Conservation (phyloP, 768 basidiomycete genomes). For the Leucocoprinus leucothites region DNA sequence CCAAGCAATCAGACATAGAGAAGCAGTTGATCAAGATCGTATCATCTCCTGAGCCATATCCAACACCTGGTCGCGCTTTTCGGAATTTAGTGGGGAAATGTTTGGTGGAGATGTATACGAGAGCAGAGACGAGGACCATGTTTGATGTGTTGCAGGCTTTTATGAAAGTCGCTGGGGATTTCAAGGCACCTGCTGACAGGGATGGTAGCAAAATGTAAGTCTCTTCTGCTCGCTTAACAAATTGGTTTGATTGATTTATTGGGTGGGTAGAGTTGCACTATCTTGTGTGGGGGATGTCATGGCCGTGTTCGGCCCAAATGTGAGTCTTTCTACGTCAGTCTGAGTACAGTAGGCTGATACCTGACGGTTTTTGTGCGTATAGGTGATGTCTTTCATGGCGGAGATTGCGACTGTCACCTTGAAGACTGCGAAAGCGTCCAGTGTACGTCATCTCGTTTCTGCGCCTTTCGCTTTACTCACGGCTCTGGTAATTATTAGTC, state of each 20-base stretch:
- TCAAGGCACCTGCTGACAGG: slow-evolving; percentile 55
- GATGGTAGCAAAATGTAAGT: slow-evolving; percentile 68
- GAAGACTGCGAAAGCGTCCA: slow-evolving; percentile 70
- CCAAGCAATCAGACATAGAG: slow-evolving; percentile 60
- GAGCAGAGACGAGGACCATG: slow-evolving; percentile 78
- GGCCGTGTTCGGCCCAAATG: slow-evolving; percentile 80
- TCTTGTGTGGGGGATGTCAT: slow-evolving; percentile 90
- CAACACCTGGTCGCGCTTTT: slow-evolving; percentile 84
- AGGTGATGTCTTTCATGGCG: slow-evolving; percentile 96
- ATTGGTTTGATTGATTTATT: slow-evolving; percentile 4
- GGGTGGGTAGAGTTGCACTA: slow-evolving; percentile 65
- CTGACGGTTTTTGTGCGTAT: background rate
- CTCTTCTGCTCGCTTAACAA: background rate
- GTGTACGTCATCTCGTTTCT: slow-evolving; percentile 43
- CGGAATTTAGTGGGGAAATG: slow-evolving; percentile 79
- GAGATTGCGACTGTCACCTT: slow-evolving; percentile 70
- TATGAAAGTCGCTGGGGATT: slow-evolving; percentile 70
- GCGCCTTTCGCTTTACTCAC: background rate
- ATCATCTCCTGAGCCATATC: slow-evolving; percentile 59
- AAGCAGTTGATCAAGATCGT: slow-evolving; percentile 65
- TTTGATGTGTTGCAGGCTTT: slow-evolving; percentile 85
- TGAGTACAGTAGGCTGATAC: background rate
- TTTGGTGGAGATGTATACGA: slow-evolving; percentile 66
- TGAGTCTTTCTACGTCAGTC: slow-evolving; percentile 30
- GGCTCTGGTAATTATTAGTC: slow-evolving; percentile 40